Evolutionary conservation across 2,329 filamentous ascomycete species (phyloP).

Genomic region (Ophiocordyceps australis): DNA sequence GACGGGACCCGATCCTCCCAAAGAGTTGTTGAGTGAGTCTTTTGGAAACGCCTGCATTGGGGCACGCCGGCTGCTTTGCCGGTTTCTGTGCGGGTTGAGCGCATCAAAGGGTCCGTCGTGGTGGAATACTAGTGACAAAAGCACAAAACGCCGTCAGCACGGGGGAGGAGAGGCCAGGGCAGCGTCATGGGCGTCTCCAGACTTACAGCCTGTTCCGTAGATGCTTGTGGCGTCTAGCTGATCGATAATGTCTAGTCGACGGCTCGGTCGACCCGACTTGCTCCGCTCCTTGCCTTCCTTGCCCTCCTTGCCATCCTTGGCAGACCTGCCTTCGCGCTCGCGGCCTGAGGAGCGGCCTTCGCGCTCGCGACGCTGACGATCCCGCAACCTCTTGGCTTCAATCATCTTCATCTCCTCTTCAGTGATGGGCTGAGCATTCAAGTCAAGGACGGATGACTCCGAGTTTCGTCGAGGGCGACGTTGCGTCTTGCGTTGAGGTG

Average conservation of each 20-base stretch:
- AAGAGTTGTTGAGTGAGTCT: slow-evolving; percentile 77
- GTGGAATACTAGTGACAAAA: slow-evolving; percentile 60
- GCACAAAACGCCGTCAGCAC: background rate
- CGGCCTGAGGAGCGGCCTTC: slow-evolving; percentile 3
- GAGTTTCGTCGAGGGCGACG: slow-evolving; percentile 55
- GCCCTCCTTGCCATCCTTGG: slow-evolving; percentile 20
- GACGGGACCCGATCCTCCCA: slow-evolving; percentile 74
- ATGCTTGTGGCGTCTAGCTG: slow-evolving; percentile 93
- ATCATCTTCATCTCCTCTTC: slow-evolving; percentile 29
- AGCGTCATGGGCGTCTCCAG: too few species aligned
- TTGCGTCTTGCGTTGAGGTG: slow-evolving; percentile 20
- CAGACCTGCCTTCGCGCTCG: slow-evolving; percentile 5
- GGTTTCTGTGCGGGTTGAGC: slow-evolving; percentile 85
- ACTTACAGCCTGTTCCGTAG: slow-evolving; percentile 77
- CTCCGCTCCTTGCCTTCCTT: slow-evolving; percentile 22
- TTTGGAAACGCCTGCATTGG: slow-evolving; percentile 95
- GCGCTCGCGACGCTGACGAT: slow-evolving; percentile 8
- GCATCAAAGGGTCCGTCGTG: slow-evolving; percentile 97
- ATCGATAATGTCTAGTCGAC: slow-evolving; percentile 75
- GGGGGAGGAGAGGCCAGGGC: too few species aligned
- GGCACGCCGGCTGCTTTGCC: slow-evolving; percentile 61
- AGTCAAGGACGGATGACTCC: slow-evolving; percentile 53
- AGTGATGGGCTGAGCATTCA: slow-evolving; percentile 35
- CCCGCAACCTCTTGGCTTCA: slow-evolving; percentile 12
- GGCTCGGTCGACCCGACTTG: slow-evolving; percentile 25